Conservation (phyloP, 805 yeast species). For the Hanseniaspora lachancei region DNA sequence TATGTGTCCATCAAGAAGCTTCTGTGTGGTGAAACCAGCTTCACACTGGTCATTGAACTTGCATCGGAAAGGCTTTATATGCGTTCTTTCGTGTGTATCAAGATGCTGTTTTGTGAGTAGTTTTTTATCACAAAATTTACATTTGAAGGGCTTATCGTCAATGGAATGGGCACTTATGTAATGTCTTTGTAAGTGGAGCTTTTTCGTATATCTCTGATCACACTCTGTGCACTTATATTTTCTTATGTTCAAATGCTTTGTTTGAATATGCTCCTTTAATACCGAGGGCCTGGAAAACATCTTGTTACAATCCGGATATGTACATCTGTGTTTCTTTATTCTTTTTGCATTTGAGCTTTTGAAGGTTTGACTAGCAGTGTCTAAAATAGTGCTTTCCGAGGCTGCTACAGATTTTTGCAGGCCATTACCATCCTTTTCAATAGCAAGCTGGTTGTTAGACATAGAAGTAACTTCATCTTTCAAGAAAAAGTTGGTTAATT, state of each 20-base stretch:
- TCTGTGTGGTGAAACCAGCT: conserved; percentile 36
- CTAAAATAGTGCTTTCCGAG: conserved; percentile 2
- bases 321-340: conserved; percentile 52
- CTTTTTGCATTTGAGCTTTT: conserved; percentile 29
- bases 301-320: conserved; percentile 54
- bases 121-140: conserved; percentile 70
- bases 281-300: conserved; percentile 71
- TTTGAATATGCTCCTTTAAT: conserved; percentile 64
- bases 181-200: conserved; percentile 72
- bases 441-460: not conserved
- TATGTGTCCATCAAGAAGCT: conserved; percentile 52
- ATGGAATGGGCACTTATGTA: conserved; percentile 40
- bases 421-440: not conserved
- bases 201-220: conserved; percentile 51
- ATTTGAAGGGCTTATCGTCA: conserved; percentile 54
- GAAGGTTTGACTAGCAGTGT: conserved; percentile 6
- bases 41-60: conserved; percentile 37
- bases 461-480: not conserved
- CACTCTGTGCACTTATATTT: conserved; percentile 65
- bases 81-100: conserved; percentile 71
- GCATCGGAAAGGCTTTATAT: conserved; percentile 54
- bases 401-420: not conserved
- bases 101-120: conserved; percentile 70
- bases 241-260: conserved; percentile 58
- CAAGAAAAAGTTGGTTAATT: not conserved